phyloP scores from a whole-genome alignment of 2,329 filamentous ascomycete species.

The Orbilia javanica region DNA sequence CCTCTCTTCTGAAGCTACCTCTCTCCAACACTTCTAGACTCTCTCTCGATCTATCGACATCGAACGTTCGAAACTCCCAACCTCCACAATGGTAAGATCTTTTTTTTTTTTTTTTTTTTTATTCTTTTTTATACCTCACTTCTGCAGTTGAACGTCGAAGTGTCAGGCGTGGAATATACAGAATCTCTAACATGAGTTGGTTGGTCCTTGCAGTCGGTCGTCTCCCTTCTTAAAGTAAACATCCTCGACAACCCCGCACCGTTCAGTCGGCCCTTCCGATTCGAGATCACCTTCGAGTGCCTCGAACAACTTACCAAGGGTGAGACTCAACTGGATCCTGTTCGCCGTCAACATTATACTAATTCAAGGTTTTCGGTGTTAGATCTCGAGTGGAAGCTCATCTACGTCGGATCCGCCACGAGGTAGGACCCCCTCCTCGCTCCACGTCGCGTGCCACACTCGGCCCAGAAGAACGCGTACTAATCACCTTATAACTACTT shows the following conservation, averaged over 20 bases:
- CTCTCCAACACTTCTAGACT: slow-evolving; percentile 15
- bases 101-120: slow-evolving; percentile 32
- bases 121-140: too few species aligned
- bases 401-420: slow-evolving; percentile 97
- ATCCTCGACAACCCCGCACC: slow-evolving; percentile 97
- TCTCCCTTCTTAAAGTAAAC: slow-evolving; percentile 93
- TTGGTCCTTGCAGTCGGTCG: slow-evolving; percentile 80
- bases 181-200: slow-evolving; percentile 69
- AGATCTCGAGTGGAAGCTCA: slow-evolving; percentile 99
- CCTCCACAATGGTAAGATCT: slow-evolving; percentile 44
- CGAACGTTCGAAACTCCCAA: slow-evolving; percentile 16
- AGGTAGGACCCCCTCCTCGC: slow-evolving; percentile 74
- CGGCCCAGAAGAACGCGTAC: slow-evolving; percentile 44
- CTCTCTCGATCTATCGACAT: not conserved
- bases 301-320: slow-evolving; percentile 94
- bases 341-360: not conserved
- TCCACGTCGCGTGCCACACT: slow-evolving; percentile 9
- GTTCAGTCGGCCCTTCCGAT: slow-evolving; percentile 92
- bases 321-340: slow-evolving; percentile 63
- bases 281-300: slow-evolving; percentile 99
- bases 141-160: slow-evolving; percentile 21
- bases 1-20: slow-evolving; percentile 11
- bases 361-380: not conserved
- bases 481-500: slow-evolving; percentile 43
- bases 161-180: slow-evolving; percentile 58